These are phyloP conservation scores for Candida railenensis DNA, from an alignment of 805 yeast genomes.

Conservation along the genomic window DNA sequence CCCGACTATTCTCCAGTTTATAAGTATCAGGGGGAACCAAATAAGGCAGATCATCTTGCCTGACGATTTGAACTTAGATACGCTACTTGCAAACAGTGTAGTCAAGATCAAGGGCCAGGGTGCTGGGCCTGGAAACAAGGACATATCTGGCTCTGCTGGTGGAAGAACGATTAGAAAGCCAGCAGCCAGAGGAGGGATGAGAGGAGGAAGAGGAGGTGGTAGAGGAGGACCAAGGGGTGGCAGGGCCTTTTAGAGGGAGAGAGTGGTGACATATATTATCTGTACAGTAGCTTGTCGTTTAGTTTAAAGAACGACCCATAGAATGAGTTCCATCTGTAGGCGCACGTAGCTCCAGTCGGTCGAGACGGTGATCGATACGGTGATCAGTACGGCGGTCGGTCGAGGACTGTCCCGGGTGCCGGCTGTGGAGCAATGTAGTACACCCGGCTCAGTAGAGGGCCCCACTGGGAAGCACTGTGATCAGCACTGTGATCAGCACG, in stretches of 20 bases:
- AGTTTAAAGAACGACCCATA: no score
- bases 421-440: no score
- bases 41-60: conserved; percentile 82
- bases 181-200: conserved; percentile 20
- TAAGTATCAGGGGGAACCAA: conserved; percentile 86
- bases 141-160: conserved; percentile 7
- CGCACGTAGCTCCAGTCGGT: no score
- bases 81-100: conserved; percentile 53
- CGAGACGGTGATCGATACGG: no score
- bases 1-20: conserved; percentile 68
- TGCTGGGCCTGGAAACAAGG: conserved; percentile 37
- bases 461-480: no score
- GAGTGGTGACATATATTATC: no score
- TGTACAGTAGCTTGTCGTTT: no score
- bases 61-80: conserved; percentile 76
- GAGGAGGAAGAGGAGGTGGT: conserved; percentile 17
- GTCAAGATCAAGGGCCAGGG: conserved; percentile 43
- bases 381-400: no score
- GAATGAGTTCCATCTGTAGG: no score
- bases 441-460: no score
- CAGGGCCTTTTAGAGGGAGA: conserved; percentile 23
- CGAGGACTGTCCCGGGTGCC: no score
- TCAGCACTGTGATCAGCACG: no score
- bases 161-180: conserved; percentile 13
- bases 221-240: conserved; percentile 17